Evolutionary conservation across 768 basidiomycete species (phyloP).

Genomic region (Suillus occidentalis): DNA sequence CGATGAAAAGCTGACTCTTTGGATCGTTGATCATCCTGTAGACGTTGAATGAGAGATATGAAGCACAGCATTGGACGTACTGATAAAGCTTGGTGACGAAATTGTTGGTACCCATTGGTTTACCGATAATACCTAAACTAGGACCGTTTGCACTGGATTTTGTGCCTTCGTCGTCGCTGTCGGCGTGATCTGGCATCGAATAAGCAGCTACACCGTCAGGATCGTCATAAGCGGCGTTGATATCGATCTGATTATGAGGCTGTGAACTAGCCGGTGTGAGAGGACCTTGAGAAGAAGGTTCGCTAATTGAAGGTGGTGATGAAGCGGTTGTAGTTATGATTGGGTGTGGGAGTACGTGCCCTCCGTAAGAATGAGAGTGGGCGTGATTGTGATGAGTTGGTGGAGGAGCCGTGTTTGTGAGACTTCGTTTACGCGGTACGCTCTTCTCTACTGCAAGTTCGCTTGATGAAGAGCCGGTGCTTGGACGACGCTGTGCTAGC

Average conservation of each 20-base stretch:
- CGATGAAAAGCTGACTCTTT: constrained; percentile 76
- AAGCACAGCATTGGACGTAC: constrained; percentile 41
- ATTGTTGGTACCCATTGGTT: constrained; percentile 70
- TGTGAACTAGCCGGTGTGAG: constrained; percentile 20
- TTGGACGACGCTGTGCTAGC: constrained; percentile 36
- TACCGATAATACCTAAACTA: constrained; percentile 60
- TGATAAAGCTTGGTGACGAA: constrained; percentile 89
- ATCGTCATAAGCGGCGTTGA: constrained; percentile 54
- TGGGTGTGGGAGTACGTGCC: constrained; percentile 24
- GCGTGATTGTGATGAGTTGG: constrained; percentile 21
- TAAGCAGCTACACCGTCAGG: constrained; percentile 45
- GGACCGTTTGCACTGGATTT: constrained; percentile 25
- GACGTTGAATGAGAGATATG: background rate
- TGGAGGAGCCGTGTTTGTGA: constrained; percentile 41
- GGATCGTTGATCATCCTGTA: constrained; percentile 83
- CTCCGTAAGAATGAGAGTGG: constrained; percentile 27
- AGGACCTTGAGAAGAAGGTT: constrained; percentile 25
- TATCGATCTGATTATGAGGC: constrained; percentile 27
- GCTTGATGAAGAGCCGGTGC: constrained; percentile 45
- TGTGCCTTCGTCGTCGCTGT: constrained; percentile 4
- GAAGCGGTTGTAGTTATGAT: constrained; percentile 34
- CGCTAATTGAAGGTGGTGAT: constrained; percentile 26
- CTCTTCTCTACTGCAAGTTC: constrained; percentile 47
- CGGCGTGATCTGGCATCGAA: constrained; percentile 20
- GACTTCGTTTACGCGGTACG: constrained; percentile 68